Conservation (phyloP, 306 rosid species). For the Glycine tomentella region DNA sequence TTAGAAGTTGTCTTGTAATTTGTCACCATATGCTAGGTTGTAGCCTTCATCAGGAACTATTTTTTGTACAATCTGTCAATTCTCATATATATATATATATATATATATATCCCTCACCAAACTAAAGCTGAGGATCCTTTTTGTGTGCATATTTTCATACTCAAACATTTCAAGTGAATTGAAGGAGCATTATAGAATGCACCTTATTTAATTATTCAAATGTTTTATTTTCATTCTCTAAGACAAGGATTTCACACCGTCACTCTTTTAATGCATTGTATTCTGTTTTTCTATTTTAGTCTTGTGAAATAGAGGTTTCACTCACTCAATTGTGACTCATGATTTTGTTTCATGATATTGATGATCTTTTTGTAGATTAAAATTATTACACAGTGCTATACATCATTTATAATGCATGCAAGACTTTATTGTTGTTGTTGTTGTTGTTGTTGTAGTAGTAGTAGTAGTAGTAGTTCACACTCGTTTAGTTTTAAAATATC, state of each 20-base stretch:
- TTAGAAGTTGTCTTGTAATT: no score
- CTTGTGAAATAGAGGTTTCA: not conserved
- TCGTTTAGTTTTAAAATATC: not conserved
- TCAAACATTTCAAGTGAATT: no score
- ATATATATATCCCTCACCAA: no score
- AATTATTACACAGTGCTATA: not conserved
- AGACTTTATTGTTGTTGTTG: no score
- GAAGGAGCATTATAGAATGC: not conserved
- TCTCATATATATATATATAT: no score
- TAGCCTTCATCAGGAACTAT: no score
- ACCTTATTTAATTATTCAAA: not conserved
- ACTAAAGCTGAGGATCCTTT: no score
- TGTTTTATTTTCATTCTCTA: not conserved
- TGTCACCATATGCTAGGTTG: no score
- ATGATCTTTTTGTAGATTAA: not conserved
- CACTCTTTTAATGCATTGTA: not conserved
- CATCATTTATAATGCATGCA: not conserved
- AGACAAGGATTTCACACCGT: not conserved
- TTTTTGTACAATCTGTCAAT: no score
- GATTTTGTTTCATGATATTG: slow-evolving; percentile 1
- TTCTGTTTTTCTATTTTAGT: not conserved
- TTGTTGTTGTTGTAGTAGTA: no score
- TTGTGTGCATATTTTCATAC: no score
- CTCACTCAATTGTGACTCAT: not conserved
- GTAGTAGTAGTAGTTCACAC: slow-evolving; percentile 34